phyloP scores from a whole-genome alignment of 371 early-diverging fungal genomes.

The Mitosporidium daphniae region DNA sequence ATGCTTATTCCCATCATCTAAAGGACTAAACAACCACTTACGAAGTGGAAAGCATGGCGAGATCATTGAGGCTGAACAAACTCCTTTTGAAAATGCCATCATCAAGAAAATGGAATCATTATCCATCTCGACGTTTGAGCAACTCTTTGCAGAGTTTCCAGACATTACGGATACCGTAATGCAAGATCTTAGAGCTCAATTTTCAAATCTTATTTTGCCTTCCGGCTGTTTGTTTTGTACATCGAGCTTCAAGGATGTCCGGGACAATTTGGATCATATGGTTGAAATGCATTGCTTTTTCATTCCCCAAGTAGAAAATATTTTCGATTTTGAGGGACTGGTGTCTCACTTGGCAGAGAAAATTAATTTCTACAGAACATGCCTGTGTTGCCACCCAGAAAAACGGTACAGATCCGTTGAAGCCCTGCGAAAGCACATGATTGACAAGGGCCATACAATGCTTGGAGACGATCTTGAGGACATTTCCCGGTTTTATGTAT shows the following conservation, averaged over 20 bases:
- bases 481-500: slow-evolving; percentile 6
- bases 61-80: too few species aligned
- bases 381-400: slow-evolving; percentile 63
- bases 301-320: slow-evolving; percentile 64
- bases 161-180: too few species aligned
- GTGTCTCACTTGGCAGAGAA: slow-evolving; percentile 63
- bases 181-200: too few species aligned
- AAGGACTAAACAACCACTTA: too few species aligned
- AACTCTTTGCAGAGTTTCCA: too few species aligned
- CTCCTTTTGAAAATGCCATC: too few species aligned
- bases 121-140: too few species aligned
- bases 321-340: slow-evolving; percentile 45
- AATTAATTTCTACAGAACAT: slow-evolving; percentile 50
- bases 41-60: too few species aligned
- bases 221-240: neutral
- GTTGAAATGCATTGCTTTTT: slow-evolving; percentile 45
- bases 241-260: neutral
- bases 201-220: too few species aligned
- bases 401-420: slow-evolving; percentile 36
- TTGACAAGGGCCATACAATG: slow-evolving; percentile 4
- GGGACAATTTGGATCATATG: slow-evolving; percentile 46
- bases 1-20: too few species aligned
- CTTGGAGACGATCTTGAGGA: neutral
- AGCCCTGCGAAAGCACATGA: slow-evolving; percentile 69
- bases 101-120: too few species aligned